Evolutionary conservation across 1,284 basidiomycete species (phyloP).

Genomic region (Termitomyces sp.): DNA sequence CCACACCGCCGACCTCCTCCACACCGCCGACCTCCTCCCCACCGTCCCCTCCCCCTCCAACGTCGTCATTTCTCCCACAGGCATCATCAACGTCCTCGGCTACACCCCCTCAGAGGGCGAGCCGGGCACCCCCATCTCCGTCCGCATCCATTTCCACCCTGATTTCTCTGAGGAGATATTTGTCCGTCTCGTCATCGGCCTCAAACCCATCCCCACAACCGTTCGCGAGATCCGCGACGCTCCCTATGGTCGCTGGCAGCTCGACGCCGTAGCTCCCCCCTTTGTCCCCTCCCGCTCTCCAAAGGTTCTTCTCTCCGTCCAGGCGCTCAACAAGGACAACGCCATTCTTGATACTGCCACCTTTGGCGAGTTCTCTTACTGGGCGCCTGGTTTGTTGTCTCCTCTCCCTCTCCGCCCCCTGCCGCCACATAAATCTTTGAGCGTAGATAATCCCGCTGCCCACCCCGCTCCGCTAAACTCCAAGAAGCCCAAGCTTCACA

Average conservation of each 20-base stretch:
- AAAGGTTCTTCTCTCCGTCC: conserved; percentile 53
- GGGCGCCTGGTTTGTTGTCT: conserved; percentile 39
- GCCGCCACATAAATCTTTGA: conserved; percentile 1
- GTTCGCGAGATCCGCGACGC: conserved; percentile 43
- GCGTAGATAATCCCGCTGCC: conserved; percentile 3
- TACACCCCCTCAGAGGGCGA: conserved; percentile 60
- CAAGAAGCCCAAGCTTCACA: conserved; percentile 17
- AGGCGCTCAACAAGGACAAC: conserved; percentile 53
- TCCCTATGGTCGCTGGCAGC: conserved; percentile 50
- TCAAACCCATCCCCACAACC: conserved; percentile 52
- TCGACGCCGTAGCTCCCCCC: conserved; percentile 51
- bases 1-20: conserved; percentile 10
- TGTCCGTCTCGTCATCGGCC: conserved; percentile 64
- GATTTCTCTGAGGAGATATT: conserved; percentile 43
- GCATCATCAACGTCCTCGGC: conserved; percentile 54
- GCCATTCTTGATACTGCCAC: conserved; percentile 54
- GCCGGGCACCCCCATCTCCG: conserved; percentile 50
- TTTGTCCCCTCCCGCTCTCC: conserved; percentile 31
- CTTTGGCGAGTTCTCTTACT: conserved; percentile 72
- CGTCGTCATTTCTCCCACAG: conserved; percentile 37
- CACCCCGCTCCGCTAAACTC: not conserved
- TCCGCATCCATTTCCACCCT: conserved; percentile 54
- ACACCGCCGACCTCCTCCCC: conserved; percentile 12
- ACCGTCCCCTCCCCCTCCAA: conserved; percentile 16
- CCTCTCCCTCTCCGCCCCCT: conserved; percentile 6